phyloP scores from a whole-genome alignment of 129 eudicot species.

The Ambrosia trifida region DNA sequence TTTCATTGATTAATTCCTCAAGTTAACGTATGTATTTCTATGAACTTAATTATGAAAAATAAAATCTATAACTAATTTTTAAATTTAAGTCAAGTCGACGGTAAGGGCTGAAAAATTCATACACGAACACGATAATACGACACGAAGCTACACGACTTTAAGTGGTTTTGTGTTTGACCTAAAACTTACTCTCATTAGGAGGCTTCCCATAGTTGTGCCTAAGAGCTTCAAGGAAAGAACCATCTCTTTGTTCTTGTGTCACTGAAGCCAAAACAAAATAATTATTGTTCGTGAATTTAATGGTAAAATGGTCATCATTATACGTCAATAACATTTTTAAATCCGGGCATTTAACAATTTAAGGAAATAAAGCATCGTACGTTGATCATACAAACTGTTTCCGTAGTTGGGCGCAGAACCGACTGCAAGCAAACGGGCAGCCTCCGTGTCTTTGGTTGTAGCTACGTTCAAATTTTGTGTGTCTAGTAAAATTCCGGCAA shows the following conservation, averaged over 20 bases:
- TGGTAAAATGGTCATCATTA: slow-evolving; percentile 9
- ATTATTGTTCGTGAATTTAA: background rate
- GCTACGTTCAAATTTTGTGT: slow-evolving; percentile 64
- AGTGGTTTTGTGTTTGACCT: too few relatives aligned
- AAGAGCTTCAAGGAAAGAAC: slow-evolving; percentile 54
- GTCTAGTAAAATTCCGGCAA: slow-evolving; percentile 76
- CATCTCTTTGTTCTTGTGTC: slow-evolving; percentile 69
- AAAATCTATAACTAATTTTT: too few relatives aligned
- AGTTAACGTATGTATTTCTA: too few relatives aligned
- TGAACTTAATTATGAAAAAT: too few relatives aligned
- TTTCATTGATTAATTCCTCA: too few relatives aligned
- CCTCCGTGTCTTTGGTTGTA: slow-evolving; percentile 77
- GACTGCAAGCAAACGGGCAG: slow-evolving; percentile 76
- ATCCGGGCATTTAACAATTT: slow-evolving; percentile 1
- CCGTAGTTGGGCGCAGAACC: slow-evolving; percentile 70
- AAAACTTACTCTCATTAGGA: slow-evolving; percentile 61
- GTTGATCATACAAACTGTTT: slow-evolving; percentile 62
- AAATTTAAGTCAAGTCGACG: too few relatives aligned
- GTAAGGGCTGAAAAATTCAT: too few relatives aligned
- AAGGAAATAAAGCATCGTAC: slow-evolving; percentile 32
- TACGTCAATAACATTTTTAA: background rate
- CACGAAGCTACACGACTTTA: too few relatives aligned
- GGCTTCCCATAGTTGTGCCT: slow-evolving; percentile 66
- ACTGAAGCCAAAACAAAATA: slow-evolving; percentile 40
- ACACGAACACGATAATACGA: too few relatives aligned